Base-by-base conservation (phyloP, 495 filamentous ascomycete genomes). In the Talaromyces borbonicus region DNA sequence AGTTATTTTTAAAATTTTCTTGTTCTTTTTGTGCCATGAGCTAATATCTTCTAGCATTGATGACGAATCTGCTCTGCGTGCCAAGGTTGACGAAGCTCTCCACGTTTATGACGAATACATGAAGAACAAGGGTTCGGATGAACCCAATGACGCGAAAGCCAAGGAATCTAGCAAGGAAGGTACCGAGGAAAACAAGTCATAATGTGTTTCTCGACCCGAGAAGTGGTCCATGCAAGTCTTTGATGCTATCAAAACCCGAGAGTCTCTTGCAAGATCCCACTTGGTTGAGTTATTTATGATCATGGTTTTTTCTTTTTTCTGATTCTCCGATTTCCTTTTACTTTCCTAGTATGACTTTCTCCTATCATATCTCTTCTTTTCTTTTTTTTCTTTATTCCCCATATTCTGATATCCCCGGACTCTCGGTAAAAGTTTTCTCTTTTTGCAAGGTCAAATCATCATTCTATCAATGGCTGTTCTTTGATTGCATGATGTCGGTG, bases 81-180 rank as follows among this genome's bases (percentile, higher is more conserved):
- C 81, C 58, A 99, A 99, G 81, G 92, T 99, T 43, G 84, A 90
- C 50, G 92, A 99, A 71, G 92, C 92, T 47, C 80, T 99, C 59
- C 85, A 74, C 50, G 92, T 99, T 50, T 99, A 96, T 64, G 87
- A 99, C 56, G 93, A 97, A 62, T 99, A 99, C 59, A 81, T 96
- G 65, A 96, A 96, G 78, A 82, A 78, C 62, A 72, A 72, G 65
- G 61, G 63, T 54, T 57, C 45, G 37, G 47, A 49, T 23, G 61
- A 62, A 52, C 29, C 43, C 29, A 16, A 15, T 32, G 66, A 69
- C 49, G 37, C 59, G 47, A 69, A 72, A 61, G 60, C 65, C 56
- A 55, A 69, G 62, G 68, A 72, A 59, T 58, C 58, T 48, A 57
- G 59, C 19, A 63, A 67, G 60, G 66, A 70, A 60, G 49, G 53